These are phyloP conservation scores for Naganishia albida DNA, from an alignment of 1,284 basidiomycete genomes.

Conservation along the genomic window DNA sequence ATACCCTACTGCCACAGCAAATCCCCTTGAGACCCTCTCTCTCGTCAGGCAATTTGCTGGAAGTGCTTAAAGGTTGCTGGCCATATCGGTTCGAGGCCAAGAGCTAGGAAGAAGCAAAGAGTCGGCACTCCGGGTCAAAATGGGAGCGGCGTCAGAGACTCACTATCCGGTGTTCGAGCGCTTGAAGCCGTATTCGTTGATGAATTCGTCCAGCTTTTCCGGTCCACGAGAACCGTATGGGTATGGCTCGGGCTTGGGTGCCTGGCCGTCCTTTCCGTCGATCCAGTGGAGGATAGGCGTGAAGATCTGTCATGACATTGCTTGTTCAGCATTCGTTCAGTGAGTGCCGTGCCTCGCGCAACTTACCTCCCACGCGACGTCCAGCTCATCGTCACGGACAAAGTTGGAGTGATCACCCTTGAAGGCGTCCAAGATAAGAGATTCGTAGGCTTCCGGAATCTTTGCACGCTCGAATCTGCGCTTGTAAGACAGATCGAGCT, in stretches of 20 bases:
- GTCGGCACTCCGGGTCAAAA: no score
- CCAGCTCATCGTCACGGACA: slow-evolving; percentile 91
- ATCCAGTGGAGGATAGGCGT: slow-evolving; percentile 94
- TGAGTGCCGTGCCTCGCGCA: neutral
- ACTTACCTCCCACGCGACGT: slow-evolving; percentile 88
- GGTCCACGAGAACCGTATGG: slow-evolving; percentile 94
- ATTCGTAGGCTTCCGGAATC: slow-evolving; percentile 93
- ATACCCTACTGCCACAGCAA: neutral
- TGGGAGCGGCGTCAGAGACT: slow-evolving; percentile 51
- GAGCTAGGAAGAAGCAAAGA: slow-evolving; percentile 36
- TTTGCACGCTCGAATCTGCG: slow-evolving; percentile 80
- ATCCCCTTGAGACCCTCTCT: neutral
- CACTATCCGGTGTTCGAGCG: slow-evolving; percentile 70
- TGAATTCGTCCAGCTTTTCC: slow-evolving; percentile 74
- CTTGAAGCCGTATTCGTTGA: slow-evolving; percentile 74
- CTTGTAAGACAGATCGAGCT: slow-evolving; percentile 98
- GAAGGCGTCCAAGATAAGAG: slow-evolving; percentile 83
- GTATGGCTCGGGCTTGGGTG: slow-evolving; percentile 74
- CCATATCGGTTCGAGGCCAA: slow-evolving; percentile 50
- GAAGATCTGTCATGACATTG: slow-evolving; percentile 67
- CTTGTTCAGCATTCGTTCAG: neutral
- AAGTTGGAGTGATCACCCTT: slow-evolving; percentile 67
- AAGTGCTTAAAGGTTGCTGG: slow-evolving; percentile 28
- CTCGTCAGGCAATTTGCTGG: no score
- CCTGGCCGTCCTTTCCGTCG: slow-evolving; percentile 63